phyloP scores from a whole-genome alignment of 805 yeast species.

The Metschnikowia similis region DNA sequence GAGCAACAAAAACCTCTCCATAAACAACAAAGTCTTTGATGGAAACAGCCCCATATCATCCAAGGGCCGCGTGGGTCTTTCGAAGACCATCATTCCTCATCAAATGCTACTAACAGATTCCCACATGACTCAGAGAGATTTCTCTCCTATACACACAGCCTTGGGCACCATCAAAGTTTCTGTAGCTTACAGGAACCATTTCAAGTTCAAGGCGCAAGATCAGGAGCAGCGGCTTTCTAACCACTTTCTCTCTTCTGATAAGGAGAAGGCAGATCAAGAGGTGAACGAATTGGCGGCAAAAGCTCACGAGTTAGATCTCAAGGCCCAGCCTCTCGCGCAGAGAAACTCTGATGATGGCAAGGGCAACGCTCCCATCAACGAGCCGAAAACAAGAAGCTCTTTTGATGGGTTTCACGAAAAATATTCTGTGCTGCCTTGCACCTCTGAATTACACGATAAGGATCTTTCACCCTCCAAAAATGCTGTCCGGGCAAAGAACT shows the following conservation, averaged over 20 bases:
- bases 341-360: background rate
- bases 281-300: background rate
- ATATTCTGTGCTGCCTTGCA: conserved; percentile 17
- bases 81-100: conserved; percentile 56
- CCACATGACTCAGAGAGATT: conserved; percentile 57
- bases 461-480: conserved; percentile 4
- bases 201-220: conserved; percentile 62
- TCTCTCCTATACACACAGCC: conserved; percentile 71
- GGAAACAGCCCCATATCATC: conserved; percentile 77
- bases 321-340: background rate
- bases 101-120: conserved; percentile 34
- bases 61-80: conserved; percentile 80
- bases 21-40: conserved; percentile 64
- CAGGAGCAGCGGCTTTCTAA: conserved; percentile 60
- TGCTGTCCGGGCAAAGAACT: background rate
- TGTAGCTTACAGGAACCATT: conserved; percentile 73
- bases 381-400: conserved; percentile 7
- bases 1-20: conserved; percentile 26
- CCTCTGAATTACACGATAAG: conserved; percentile 13
- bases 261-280: conserved; percentile 6
- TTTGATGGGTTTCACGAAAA: conserved; percentile 12
- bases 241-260: conserved; percentile 51
- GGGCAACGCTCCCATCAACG: background rate
- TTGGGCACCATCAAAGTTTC: conserved; percentile 70
- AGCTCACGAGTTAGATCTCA: background rate